Conservation (phyloP, 148 eudicot species). For the Persicaria tinctoria region DNA sequence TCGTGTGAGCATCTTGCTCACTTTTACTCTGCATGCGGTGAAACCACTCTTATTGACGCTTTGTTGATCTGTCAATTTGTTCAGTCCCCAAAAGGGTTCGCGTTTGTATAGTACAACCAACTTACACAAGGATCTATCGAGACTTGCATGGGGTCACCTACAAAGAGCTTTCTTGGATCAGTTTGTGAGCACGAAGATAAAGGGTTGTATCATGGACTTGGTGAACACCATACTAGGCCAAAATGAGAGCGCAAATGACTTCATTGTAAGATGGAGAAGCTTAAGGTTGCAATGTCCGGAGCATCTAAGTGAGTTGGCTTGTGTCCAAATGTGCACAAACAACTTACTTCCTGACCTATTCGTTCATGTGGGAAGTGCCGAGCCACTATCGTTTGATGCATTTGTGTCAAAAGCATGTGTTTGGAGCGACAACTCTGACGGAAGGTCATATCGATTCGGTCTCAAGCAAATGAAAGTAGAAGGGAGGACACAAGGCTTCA, state of each 20-base stretch:
- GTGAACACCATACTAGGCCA: not conserved
- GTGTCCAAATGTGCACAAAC: not conserved
- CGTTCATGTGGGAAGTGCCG: not conserved
- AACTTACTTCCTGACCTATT: not conserved
- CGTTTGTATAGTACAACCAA: not conserved
- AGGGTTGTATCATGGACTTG: not conserved
- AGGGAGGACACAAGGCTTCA: too few species aligned
- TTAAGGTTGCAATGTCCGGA: not conserved
- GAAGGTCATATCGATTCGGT: too few species aligned
- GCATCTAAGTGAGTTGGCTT: not conserved
- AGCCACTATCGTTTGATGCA: not conserved
- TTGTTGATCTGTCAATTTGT: not conserved
- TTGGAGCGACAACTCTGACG: not conserved
- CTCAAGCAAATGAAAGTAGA: too few species aligned
- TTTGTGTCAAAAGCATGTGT: not conserved
- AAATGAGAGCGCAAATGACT: not conserved
- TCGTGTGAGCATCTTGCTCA: not conserved
- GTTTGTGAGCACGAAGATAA: not conserved
- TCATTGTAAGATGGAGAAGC: not conserved
- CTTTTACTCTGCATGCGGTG: not conserved
- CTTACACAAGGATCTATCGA: not conserved
- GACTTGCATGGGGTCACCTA: not conserved
- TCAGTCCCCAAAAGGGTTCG: not conserved
- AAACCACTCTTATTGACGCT: not conserved
- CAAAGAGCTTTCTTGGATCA: not conserved